These are phyloP conservation scores for Ophiorrhiza pumila DNA, from an alignment of 257 asterid genomes.

Conservation along the genomic window DNA sequence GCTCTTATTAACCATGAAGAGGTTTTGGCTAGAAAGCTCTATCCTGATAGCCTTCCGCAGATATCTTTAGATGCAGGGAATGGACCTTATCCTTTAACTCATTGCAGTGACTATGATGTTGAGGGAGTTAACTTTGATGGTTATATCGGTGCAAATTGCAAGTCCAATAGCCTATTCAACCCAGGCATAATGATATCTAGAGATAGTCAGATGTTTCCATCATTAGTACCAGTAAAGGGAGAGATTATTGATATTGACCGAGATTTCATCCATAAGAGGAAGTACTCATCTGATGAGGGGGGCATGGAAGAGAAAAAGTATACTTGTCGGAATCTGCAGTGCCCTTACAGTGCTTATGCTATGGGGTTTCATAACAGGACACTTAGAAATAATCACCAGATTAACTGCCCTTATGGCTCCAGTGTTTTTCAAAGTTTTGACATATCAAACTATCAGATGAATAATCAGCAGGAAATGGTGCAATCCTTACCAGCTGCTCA, in stretches of 20 bases:
- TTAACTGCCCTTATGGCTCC: constrained; percentile 13
- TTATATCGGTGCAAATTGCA: neutral
- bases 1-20: constrained; percentile 54
- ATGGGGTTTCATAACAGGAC: constrained; percentile 21
- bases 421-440: neutral
- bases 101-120: constrained; percentile 46
- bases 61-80: constrained; percentile 23
- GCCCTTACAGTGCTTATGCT: constrained; percentile 16
- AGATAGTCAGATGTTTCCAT: neutral
- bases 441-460: constrained; percentile 11
- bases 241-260: neutral
- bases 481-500: constrained; percentile 22
- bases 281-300: neutral
- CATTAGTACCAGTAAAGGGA: constrained; percentile 1
- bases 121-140: constrained; percentile 35
- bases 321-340: constrained; percentile 20
- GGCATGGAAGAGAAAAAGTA: neutral
- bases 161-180: neutral
- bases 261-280: neutral
- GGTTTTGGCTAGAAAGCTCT: constrained; percentile 31
- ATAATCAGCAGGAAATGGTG: constrained; percentile 11
- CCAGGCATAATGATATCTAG: neutral
- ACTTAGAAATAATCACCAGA: constrained; percentile 22
- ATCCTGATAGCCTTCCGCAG: constrained; percentile 34
- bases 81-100: constrained; percentile 30